phyloP scores from a whole-genome alignment of 1,284 basidiomycete genomes.

The Gomphus bonarii region DNA sequence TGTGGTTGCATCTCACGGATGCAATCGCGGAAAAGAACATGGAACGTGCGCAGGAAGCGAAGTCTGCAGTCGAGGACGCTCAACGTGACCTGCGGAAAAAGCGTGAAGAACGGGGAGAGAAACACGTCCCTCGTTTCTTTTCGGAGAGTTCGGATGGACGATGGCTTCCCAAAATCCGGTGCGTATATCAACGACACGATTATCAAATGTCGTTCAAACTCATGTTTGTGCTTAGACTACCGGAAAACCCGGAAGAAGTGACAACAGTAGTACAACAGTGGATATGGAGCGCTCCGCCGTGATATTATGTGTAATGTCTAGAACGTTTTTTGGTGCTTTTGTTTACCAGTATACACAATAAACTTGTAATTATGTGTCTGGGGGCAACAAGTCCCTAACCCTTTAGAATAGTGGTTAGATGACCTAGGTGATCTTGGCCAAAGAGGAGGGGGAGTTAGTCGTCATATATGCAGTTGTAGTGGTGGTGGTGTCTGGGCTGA shows the following conservation, averaged over 20 bases:
- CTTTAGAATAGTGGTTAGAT: too few species aligned
- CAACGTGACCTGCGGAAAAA: slow-evolving; percentile 76
- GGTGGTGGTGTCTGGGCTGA: too few species aligned
- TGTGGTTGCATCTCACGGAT: slow-evolving; percentile 81
- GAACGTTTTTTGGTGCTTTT: not conserved
- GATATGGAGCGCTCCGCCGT: slow-evolving; percentile 38
- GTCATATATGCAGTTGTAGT: too few species aligned
- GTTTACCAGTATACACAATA: not conserved
- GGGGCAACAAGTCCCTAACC: too few species aligned
- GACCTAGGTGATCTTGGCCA: too few species aligned
- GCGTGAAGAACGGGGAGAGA: slow-evolving; percentile 67
- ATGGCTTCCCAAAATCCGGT: slow-evolving; percentile 78
- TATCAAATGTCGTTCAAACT: slow-evolving; percentile 8
- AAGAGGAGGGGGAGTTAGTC: too few species aligned
- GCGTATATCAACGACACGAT: slow-evolving; percentile 17
- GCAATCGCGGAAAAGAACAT: slow-evolving; percentile 88
- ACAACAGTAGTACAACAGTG: slow-evolving; percentile 46
- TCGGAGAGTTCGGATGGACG: slow-evolving; percentile 56
- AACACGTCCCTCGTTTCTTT: slow-evolving; percentile 75
- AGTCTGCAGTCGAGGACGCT: slow-evolving; percentile 85
- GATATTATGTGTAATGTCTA: not conserved
- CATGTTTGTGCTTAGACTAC: slow-evolving; percentile 38
- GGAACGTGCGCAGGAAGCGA: slow-evolving; percentile 88
- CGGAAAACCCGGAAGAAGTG: slow-evolving; percentile 57
- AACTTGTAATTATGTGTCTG: not conserved